A percentile compares a stretch with the other conserved stretches of the same genome.
Evolutionary conservation across 2,329 filamentous ascomycete genomes (phyloP).

Genomic region (Lasiodiplodia hormozganensis): DNA sequence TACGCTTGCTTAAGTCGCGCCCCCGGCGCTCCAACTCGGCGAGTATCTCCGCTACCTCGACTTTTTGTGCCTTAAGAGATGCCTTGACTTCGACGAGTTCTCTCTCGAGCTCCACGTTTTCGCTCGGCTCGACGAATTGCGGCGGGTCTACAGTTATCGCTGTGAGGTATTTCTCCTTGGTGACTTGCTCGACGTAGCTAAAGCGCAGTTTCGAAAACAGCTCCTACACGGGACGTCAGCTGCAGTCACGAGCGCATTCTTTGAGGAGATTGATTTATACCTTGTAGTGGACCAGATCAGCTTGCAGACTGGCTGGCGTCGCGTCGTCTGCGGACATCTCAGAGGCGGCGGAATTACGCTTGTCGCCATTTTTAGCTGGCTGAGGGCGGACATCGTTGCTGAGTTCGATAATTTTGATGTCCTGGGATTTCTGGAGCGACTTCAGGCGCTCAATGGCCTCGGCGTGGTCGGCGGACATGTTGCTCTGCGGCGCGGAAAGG

Average conservation of each 20-base stretch:
- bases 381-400: conserved; percentile 74
- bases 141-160: conserved; percentile 91
- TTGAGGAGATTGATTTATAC: conserved; percentile 42
- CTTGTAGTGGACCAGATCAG: conserved; percentile 88
- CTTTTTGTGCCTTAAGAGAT: conserved; percentile 79
- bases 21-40: conserved; percentile 71
- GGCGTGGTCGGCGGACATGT: conserved; percentile 17
- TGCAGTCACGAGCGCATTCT: not conserved
- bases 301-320: conserved; percentile 78
- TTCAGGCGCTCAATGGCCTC: conserved; percentile 46
- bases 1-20: conserved; percentile 61
- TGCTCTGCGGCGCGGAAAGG: not conserved
- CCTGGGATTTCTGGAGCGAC: conserved; percentile 65
- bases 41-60: conserved; percentile 76
- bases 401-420: conserved; percentile 75
- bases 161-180: conserved; percentile 96
- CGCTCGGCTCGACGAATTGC: conserved; percentile 78
- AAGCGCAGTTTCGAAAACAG: conserved; percentile 96
- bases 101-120: conserved; percentile 66
- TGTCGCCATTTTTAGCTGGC: conserved; percentile 48
- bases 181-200: conserved; percentile 97
- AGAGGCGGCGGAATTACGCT: conserved; percentile 65
- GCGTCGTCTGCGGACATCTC: conserved; percentile 72
- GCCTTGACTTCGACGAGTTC: conserved; percentile 75
- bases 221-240: conserved; percentile 59